A percentile compares a stretch with the other conserved stretches of the same genome.
These are phyloP conservation scores for Spatholobus suberectus DNA, from an alignment of 306 rosid genomes.

Conservation along the genomic window DNA sequence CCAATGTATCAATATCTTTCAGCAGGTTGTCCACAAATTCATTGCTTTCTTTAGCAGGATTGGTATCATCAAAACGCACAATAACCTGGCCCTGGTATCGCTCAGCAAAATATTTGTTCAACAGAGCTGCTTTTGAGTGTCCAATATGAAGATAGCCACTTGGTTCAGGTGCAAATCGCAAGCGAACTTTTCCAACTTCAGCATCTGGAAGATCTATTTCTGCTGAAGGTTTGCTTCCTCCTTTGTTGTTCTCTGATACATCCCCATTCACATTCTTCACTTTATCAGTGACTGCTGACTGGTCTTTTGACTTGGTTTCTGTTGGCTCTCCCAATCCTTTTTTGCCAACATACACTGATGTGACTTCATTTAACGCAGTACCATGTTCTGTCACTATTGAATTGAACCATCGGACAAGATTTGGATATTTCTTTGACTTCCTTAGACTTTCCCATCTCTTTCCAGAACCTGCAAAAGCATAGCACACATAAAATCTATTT, in stretches of 20 bases:
- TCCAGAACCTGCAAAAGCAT: conserved; percentile 66
- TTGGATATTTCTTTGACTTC: conserved; percentile 82
- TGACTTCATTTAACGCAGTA: conserved; percentile 63
- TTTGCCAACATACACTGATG: conserved; percentile 62
- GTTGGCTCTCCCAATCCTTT: conserved; percentile 63
- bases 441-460: conserved; percentile 96
- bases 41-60: conserved; percentile 97
- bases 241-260: conserved; percentile 51
- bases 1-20: conserved; percentile 85
- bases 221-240: conserved; percentile 54
- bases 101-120: conserved; percentile 90
- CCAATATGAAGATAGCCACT: conserved; percentile 99
- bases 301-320: conserved; percentile 54
- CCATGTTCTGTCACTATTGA: conserved; percentile 63
- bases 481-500: not conserved
- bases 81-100: conserved; percentile 75
- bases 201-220: conserved; percentile 95
- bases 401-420: conserved; percentile 85
- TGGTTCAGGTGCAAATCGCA: conserved; percentile 97
- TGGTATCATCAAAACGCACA: conserved; percentile 91
- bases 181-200: conserved; percentile 82
- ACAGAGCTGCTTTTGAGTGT: conserved; percentile 91
- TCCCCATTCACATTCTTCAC: conserved; percentile 53
- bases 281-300: conserved; percentile 39
- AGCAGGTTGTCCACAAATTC: conserved; percentile 88